These are phyloP conservation scores for Annulohypoxylon moriforme DNA, from an alignment of 495 filamentous ascomycete species.

Conservation along the genomic window DNA sequence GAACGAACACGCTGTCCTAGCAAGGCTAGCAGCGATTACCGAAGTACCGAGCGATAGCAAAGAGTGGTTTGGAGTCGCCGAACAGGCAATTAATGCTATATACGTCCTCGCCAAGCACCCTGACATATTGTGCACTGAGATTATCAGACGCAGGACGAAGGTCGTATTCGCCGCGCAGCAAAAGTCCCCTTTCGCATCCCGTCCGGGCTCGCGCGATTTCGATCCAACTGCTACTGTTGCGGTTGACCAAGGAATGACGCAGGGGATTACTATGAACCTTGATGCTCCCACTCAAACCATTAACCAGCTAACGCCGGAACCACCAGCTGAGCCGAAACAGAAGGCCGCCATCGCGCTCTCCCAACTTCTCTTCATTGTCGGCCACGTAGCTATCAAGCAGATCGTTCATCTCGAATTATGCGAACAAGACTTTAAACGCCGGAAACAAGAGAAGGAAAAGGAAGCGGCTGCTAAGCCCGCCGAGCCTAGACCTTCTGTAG, in stretches of 20 bases:
- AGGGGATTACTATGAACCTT: constrained; percentile 48
- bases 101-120: constrained; percentile 96
- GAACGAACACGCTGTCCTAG: constrained; percentile 90
- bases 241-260: constrained; percentile 41
- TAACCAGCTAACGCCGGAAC: constrained; percentile 49
- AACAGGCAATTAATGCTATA: constrained; percentile 95
- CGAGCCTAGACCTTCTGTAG: constrained; percentile 49
- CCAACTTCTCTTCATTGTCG: constrained; percentile 94
- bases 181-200: constrained; percentile 48
- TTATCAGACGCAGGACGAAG: constrained; percentile 86
- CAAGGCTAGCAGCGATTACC: constrained; percentile 81
- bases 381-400: constrained; percentile 97
- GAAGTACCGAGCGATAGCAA: constrained; percentile 88
- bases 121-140: constrained; percentile 91
- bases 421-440: constrained; percentile 95
- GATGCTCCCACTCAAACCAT: constrained; percentile 52
- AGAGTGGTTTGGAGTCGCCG: constrained; percentile 97
- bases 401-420: constrained; percentile 99
- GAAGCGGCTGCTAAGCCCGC: constrained; percentile 58
- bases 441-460: constrained; percentile 95
- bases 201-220: constrained; percentile 55
- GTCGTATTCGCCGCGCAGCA: constrained; percentile 71
- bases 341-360: constrained; percentile 80
- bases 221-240: constrained; percentile 49
- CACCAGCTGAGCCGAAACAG: constrained; percentile 60